Conservation (phyloP, 2,329 filamentous ascomycete genomes). For the Fusarium sp. region DNA sequence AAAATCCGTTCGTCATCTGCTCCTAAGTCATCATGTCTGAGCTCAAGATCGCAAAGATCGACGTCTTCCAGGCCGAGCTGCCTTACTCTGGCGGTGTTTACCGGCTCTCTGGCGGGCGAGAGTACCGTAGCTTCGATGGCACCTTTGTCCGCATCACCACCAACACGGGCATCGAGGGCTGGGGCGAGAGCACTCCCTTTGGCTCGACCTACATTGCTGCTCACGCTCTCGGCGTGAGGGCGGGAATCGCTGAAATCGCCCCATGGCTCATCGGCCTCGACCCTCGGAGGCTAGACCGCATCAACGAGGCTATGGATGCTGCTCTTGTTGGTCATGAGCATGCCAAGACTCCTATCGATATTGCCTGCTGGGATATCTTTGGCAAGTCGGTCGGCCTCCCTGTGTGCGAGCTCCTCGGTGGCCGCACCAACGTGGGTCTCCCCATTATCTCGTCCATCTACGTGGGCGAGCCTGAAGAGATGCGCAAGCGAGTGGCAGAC, state of each 20-base stretch:
- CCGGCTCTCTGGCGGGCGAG: constrained; percentile 25
- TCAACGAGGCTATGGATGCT: constrained; percentile 35
- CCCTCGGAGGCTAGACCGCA: constrained; percentile 27
- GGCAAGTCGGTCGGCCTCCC: constrained; percentile 32
- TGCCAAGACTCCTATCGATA: constrained; percentile 31
- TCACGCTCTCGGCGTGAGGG: constrained; percentile 32
- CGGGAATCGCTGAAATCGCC: constrained; percentile 28
- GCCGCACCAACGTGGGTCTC: constrained; percentile 22
- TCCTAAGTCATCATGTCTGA: constrained; percentile 36
- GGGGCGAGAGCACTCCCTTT: constrained; percentile 38
- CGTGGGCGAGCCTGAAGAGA: constrained; percentile 27
- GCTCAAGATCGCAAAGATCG: constrained; percentile 34
- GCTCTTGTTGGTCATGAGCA: constrained; percentile 27
- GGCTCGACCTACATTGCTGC: constrained; percentile 32
- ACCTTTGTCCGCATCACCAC: constrained; percentile 37
- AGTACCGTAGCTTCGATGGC: constrained; percentile 29
- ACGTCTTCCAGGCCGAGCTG: constrained; percentile 28
- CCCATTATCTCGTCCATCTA: constrained; percentile 35
- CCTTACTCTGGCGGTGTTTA: constrained; percentile 32
- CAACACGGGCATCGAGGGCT: constrained; percentile 33
- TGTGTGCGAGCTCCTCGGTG: constrained; percentile 35
- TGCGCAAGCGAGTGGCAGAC: constrained; percentile 16
- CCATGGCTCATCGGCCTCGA: constrained; percentile 28
- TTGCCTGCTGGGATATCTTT: constrained; percentile 38
- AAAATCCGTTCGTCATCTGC: background rate